These are phyloP conservation scores for Sporothrix phasma DNA, from an alignment of 2,329 filamentous ascomycete species.

Conservation along the genomic window DNA sequence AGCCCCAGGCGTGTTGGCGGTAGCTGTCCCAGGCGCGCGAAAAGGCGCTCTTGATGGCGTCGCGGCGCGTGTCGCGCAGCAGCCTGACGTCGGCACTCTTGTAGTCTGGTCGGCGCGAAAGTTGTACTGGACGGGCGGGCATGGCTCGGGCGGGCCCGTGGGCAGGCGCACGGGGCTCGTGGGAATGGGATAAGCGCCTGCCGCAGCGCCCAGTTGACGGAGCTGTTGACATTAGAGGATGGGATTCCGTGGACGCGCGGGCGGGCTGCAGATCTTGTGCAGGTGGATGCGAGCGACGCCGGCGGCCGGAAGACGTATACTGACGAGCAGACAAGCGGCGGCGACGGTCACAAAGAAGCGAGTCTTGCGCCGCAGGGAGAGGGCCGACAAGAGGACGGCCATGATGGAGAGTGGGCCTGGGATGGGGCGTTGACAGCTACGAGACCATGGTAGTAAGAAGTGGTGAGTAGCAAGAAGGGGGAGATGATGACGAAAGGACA, in stretches of 20 bases:
- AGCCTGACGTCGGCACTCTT: not conserved
- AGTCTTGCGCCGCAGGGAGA: constrained; percentile 9
- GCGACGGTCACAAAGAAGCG: constrained; percentile 8
- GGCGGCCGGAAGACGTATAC: constrained; percentile 3
- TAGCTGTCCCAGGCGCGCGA: constrained; percentile 36
- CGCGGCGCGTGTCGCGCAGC: constrained; percentile 12
- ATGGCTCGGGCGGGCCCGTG: constrained; percentile 24
- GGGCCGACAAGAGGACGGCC: constrained; percentile 7
- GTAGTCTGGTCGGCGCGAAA: constrained; percentile 18
- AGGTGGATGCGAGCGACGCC: not conserved
- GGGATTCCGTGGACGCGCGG: not conserved
- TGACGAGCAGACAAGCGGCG: not conserved
- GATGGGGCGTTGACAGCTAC: not conserved
- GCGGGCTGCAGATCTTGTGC: constrained; percentile 11
- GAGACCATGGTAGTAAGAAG: not conserved
- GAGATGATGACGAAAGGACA: not conserved
- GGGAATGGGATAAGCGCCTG: constrained; percentile 20
- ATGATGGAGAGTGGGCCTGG: not conserved
- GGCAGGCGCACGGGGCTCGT: constrained; percentile 25
- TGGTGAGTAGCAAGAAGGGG: not conserved
- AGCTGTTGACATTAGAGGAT: constrained; percentile 22
- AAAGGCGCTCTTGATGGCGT: constrained; percentile 20
- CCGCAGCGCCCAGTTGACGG: constrained; percentile 25
- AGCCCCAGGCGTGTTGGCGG: constrained; percentile 59
- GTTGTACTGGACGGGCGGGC: constrained; percentile 36